Evolutionary conservation across 225 moss, liverwort and hornwort genomes (phyloP).

Genomic region (Pseudisothecium myosuroides): DNA sequence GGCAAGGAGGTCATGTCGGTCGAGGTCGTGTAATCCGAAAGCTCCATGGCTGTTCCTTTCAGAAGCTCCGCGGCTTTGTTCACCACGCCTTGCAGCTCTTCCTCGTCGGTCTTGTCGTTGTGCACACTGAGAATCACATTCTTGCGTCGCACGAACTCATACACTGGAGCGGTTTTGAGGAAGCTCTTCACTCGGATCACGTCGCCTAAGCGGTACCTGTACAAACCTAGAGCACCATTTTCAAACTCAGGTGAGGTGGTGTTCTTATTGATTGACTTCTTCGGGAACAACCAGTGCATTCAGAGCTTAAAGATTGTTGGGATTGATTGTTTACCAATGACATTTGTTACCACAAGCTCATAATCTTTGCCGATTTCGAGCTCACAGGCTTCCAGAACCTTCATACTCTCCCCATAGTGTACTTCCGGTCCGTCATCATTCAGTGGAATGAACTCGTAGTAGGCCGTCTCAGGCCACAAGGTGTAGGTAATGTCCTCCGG

Average conservation of each 20-base stretch:
- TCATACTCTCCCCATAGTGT: background rate
- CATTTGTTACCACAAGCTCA: conserved; percentile 67
- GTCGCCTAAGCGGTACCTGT: conserved; percentile 70
- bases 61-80: conserved; percentile 17
- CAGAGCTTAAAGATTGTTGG: background rate
- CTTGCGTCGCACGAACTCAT: conserved; percentile 58
- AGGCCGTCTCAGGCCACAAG: conserved; percentile 51
- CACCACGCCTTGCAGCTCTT: conserved; percentile 52
- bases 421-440: background rate
- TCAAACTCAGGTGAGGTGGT: background rate
- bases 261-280: background rate
- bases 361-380: conserved; percentile 62
- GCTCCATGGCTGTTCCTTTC: conserved; percentile 37
- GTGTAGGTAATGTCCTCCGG: conserved; percentile 53
- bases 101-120: conserved; percentile 65
- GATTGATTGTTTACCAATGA: conserved; percentile 30
- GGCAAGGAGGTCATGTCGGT: conserved; percentile 36
- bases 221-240: conserved; percentile 43
- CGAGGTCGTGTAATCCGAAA: conserved; percentile 60
- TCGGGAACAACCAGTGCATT: background rate
- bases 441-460: conserved; percentile 67
- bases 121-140: conserved; percentile 54
- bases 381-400: conserved; percentile 46
- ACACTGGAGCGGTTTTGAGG: conserved; percentile 42
- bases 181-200: conserved; percentile 64